Conservation (phyloP, 208 protist species). For the Sergeia podlipaevii region DNA sequence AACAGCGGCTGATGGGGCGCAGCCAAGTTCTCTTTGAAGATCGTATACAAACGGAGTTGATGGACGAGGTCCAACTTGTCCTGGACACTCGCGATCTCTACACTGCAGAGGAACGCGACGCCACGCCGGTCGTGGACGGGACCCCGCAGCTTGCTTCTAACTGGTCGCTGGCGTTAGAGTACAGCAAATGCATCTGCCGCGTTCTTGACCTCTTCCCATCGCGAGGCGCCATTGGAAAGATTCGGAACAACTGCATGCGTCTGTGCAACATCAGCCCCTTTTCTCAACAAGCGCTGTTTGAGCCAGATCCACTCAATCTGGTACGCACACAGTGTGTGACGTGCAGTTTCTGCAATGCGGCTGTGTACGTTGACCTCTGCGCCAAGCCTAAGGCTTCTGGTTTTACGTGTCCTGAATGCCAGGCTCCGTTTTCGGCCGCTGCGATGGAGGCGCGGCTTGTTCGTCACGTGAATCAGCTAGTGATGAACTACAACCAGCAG, state of each 20-base stretch:
- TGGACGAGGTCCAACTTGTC: slow-evolving; percentile 76
- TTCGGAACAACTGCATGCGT: slow-evolving; percentile 87
- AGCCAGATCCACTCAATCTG: slow-evolving; percentile 26
- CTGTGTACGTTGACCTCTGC: slow-evolving; percentile 52
- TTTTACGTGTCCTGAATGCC: slow-evolving; percentile 69
- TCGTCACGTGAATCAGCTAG: slow-evolving; percentile 62
- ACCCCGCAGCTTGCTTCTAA: slow-evolving; percentile 26
- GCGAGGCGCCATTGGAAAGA: slow-evolving; percentile 54
- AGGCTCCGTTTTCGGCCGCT: slow-evolving; percentile 47
- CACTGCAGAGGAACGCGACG: slow-evolving; percentile 39
- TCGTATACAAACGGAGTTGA: slow-evolving; percentile 60
- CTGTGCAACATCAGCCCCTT: slow-evolving; percentile 87
- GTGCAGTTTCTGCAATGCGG: slow-evolving; percentile 81
- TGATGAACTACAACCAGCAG: slow-evolving; percentile 55
- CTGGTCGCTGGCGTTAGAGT: slow-evolving; percentile 62
- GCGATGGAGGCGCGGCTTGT: slow-evolving; percentile 77
- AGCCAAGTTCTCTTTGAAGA: slow-evolving; percentile 47
- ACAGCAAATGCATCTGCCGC: slow-evolving; percentile 69
- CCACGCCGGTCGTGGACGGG: slow-evolving; percentile 7
- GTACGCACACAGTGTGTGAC: slow-evolving; percentile 36
- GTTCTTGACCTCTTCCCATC: slow-evolving; percentile 71
- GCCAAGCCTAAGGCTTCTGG: slow-evolving; percentile 18
- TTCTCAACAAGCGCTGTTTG: slow-evolving; percentile 50
- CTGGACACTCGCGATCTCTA: slow-evolving; percentile 52
- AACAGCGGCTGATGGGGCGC: slow-evolving; percentile 19